phyloP scores from a whole-genome alignment of 495 filamentous ascomycete species.

The Neurospora sp. region DNA sequence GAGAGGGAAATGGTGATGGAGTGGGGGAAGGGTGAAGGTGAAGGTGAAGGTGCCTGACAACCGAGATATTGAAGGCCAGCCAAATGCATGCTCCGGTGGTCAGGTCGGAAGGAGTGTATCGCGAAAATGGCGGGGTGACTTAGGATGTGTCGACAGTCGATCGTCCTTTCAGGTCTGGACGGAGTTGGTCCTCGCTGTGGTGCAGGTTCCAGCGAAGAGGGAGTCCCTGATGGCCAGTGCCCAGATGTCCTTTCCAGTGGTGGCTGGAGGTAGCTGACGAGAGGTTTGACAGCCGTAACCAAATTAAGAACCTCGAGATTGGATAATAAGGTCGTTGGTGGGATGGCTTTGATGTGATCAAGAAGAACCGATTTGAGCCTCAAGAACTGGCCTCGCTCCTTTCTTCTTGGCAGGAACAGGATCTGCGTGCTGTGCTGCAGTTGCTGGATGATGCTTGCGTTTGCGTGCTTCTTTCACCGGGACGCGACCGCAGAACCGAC shows the following conservation, averaged over 20 bases:
- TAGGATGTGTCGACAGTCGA: neutral
- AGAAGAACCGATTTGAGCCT: neutral
- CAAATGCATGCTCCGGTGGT: neutral
- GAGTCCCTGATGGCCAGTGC: neutral
- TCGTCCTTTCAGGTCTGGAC: neutral
- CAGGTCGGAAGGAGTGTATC: neutral
- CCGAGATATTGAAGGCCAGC: neutral
- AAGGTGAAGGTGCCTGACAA: neutral
- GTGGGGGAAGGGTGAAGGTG: neutral
- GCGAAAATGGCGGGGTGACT: neutral
- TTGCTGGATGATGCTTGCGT: neutral
- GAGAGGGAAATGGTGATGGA: conserved; percentile 1
- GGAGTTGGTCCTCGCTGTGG: neutral
- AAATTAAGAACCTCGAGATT: neutral
- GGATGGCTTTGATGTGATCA: neutral
- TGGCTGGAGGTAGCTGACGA: neutral
- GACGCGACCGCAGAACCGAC: neutral
- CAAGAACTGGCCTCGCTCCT: neutral
- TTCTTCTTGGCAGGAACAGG: neutral
- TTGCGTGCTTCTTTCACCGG: neutral
- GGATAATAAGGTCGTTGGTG: neutral
- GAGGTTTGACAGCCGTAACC: neutral
- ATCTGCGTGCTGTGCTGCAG: neutral
- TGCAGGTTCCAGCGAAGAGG: neutral
- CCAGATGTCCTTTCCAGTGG: neutral